These are phyloP conservation scores for Prunus yedoensis DNA, from an alignment of 331 rosid species.

Conservation along the genomic window DNA sequence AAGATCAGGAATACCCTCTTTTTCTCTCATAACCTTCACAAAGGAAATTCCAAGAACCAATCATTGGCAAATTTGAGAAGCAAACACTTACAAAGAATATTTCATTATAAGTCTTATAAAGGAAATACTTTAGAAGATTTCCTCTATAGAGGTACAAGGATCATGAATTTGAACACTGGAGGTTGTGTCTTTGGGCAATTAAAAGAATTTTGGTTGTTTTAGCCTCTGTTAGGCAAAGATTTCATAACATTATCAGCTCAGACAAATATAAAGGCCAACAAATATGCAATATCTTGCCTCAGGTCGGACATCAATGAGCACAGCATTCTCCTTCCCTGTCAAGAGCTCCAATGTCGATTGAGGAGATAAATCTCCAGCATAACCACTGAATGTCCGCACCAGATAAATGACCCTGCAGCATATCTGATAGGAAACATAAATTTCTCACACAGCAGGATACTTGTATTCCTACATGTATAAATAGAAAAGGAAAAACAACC, in stretches of 20 bases:
- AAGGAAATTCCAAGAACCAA: slow-evolving; percentile 17
- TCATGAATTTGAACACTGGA: background rate
- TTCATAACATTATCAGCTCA: slow-evolving; percentile 20
- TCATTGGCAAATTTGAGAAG: slow-evolving; percentile 16
- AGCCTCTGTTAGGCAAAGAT: slow-evolving; percentile 19
- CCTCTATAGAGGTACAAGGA: background rate
- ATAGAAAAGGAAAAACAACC: slow-evolving; percentile 14
- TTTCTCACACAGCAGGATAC: slow-evolving; percentile 33
- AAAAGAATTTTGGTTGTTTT: slow-evolving; percentile 11
- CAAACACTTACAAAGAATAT: background rate
- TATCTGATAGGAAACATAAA: slow-evolving; percentile 67
- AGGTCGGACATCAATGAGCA: slow-evolving; percentile 75
- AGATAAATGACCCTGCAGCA: slow-evolving; percentile 84
- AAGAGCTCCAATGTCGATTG: slow-evolving; percentile 66
- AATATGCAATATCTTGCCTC: slow-evolving; percentile 68
- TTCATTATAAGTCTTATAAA: background rate
- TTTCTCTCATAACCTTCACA: slow-evolving; percentile 67
- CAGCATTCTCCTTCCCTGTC: slow-evolving; percentile 62
- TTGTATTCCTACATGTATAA: slow-evolving; percentile 12
- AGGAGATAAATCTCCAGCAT: slow-evolving; percentile 86
- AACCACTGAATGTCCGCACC: slow-evolving; percentile 79
- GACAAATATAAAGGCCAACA: slow-evolving; percentile 35
- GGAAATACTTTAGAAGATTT: slow-evolving; percentile 1
- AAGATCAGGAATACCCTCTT: slow-evolving; percentile 85
- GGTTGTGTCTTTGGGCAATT: background rate